These are phyloP conservation scores for Phytophthora cryptogea DNA, from an alignment of 352 stramenopile species.

Conservation along the genomic window DNA sequence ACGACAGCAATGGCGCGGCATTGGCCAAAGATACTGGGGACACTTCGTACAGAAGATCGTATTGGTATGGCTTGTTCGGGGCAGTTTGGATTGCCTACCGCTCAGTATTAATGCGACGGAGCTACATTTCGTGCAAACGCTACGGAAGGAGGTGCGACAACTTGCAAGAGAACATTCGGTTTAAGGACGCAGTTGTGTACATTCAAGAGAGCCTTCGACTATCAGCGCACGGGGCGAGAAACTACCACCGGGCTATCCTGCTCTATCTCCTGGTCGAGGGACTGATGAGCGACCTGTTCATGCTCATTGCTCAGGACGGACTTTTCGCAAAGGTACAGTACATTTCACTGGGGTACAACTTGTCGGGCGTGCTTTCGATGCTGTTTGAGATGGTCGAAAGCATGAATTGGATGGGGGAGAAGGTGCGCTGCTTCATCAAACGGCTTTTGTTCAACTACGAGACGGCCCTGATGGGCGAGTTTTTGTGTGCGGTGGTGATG, in stretches of 20 bases:
- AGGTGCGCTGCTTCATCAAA: conserved; percentile 13
- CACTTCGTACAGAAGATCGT: conserved; percentile 16
- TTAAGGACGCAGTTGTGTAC: conserved; percentile 17
- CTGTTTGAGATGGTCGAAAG: conserved; percentile 27
- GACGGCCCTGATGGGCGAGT: conserved; percentile 16
- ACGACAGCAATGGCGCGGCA: conserved; percentile 15
- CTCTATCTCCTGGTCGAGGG: conserved; percentile 19
- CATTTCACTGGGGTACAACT: conserved; percentile 27
- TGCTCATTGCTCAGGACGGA: conserved; percentile 20
- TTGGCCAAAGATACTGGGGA: conserved; percentile 13
- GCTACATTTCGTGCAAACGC: conserved; percentile 18
- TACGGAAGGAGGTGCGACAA: conserved; percentile 16
- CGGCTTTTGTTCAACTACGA: conserved; percentile 26
- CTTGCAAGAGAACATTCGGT: conserved; percentile 14
- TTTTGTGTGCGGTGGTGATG: conserved; percentile 7
- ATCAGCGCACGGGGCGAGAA: conserved; percentile 18
- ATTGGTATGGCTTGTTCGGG: conserved; percentile 18
- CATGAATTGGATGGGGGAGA: conserved; percentile 17
- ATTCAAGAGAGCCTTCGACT: conserved; percentile 21
- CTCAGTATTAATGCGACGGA: conserved; percentile 15
- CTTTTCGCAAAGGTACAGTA: conserved; percentile 22
- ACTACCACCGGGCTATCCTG: conserved; percentile 9
- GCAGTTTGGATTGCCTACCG: conserved; percentile 19
- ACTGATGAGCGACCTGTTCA: conserved; percentile 21
- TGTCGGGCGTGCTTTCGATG: conserved; percentile 22